These are phyloP conservation scores for Penicillium ochrochloron DNA, from an alignment of 495 filamentous ascomycete genomes.

Conservation along the genomic window DNA sequence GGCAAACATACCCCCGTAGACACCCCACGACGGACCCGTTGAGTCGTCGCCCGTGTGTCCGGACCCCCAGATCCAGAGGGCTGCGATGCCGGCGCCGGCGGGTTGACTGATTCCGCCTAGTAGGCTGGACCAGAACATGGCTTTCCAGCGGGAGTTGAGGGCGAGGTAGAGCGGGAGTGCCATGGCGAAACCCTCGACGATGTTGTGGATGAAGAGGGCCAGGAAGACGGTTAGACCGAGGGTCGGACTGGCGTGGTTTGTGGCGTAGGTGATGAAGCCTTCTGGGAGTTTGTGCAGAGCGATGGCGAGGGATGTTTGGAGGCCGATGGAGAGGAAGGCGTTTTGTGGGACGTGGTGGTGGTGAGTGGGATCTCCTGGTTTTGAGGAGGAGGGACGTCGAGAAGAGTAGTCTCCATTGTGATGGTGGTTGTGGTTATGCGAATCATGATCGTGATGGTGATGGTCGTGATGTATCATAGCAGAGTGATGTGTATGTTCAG, in stretches of 20 bases:
- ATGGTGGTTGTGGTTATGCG: constrained; percentile 15
- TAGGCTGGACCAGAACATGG: constrained; percentile 82
- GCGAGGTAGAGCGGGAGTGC: constrained; percentile 90
- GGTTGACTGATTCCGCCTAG: constrained; percentile 89
- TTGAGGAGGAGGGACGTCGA: constrained; percentile 28
- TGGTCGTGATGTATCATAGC: not conserved
- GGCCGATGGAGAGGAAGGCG: constrained; percentile 87
- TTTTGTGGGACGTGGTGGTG: constrained; percentile 98
- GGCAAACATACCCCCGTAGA: constrained; percentile 90
- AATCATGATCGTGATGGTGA: constrained; percentile 11
- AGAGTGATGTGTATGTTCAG: constrained; percentile 8
- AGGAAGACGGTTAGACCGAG: constrained; percentile 92
- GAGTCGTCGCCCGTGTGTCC: constrained; percentile 49
- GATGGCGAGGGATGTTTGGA: constrained; percentile 93
- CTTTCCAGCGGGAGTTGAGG: constrained; percentile 70
- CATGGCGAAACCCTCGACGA: constrained; percentile 95
- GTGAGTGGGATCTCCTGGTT: constrained; percentile 57
- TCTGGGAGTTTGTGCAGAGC: constrained; percentile 96
- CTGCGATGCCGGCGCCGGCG: constrained; percentile 80
- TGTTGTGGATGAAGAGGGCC: constrained; percentile 96
- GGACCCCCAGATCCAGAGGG: constrained; percentile 75
- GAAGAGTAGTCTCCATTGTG: constrained; percentile 26
- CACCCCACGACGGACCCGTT: constrained; percentile 63
- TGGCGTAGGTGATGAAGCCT: constrained; percentile 98
- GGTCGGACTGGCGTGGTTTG: constrained; percentile 89